phyloP scores from a whole-genome alignment of 768 basidiomycete genomes.

The Rubroboletus pulcherrimus region DNA sequence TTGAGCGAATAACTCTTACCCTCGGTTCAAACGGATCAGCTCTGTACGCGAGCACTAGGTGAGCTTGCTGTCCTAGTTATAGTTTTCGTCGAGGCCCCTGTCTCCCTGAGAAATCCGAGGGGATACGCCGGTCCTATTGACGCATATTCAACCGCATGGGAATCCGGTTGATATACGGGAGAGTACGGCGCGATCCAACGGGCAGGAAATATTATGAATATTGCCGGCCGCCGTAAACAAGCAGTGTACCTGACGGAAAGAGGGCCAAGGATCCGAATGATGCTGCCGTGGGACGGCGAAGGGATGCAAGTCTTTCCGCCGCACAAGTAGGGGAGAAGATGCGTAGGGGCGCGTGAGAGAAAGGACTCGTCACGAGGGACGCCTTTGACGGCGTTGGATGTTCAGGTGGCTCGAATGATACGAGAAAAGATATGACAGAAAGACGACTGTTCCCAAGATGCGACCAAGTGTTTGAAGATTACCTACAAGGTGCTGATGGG shows the following conservation, averaged over 20 bases:
- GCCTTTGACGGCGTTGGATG: not conserved
- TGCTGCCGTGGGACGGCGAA: too few relatives aligned
- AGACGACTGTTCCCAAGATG: not conserved
- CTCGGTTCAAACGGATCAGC: not conserved
- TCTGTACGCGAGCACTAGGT: constrained; percentile 1
- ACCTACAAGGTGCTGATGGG: not conserved
- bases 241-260: not conserved
- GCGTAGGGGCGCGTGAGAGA: not conserved
- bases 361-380: not conserved
- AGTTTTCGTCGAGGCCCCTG: not conserved
- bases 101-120: constrained; percentile 23
- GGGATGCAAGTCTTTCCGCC: not conserved
- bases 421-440: not conserved
- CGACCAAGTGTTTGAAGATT: not conserved
- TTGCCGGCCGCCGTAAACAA: not conserved
- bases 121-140: not conserved
- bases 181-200: not conserved
- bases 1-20: not conserved
- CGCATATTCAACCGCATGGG: not conserved
- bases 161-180: not conserved
- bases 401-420: not conserved
- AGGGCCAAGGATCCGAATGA: not conserved
- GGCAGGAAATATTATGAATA: not conserved
- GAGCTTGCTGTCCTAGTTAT: not conserved
- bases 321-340: not conserved